These are phyloP conservation scores for Jackrogersella minutella DNA, from an alignment of 495 filamentous ascomycete species.

Conservation along the genomic window DNA sequence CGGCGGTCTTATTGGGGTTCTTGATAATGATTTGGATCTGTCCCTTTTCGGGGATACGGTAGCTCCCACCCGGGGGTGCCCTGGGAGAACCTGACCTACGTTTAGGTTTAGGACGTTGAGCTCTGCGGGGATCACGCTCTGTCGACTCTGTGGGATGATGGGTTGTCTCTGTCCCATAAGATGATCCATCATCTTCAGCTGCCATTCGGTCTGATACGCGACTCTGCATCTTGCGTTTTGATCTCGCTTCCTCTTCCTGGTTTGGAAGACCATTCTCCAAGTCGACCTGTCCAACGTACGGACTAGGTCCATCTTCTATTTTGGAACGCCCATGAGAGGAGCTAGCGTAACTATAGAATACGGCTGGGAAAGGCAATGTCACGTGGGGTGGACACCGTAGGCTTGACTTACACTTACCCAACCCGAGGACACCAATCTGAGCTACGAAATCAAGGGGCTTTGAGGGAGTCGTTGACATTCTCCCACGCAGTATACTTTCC, in stretches of 20 bases:
- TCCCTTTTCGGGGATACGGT: slow-evolving; percentile 93
- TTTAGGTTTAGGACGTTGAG: slow-evolving; percentile 63
- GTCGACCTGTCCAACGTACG: slow-evolving; percentile 94
- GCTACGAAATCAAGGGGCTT: slow-evolving; percentile 93
- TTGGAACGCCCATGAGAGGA: slow-evolving; percentile 66
- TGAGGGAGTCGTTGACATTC: slow-evolving; percentile 97
- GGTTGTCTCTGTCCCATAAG: slow-evolving; percentile 38
- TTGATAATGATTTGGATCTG: slow-evolving; percentile 98
- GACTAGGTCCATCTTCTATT: slow-evolving; percentile 85
- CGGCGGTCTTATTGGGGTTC: slow-evolving; percentile 94
- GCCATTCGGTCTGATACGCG: slow-evolving; percentile 42
- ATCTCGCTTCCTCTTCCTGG: slow-evolving; percentile 53
- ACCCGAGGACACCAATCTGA: slow-evolving; percentile 92
- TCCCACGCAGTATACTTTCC: slow-evolving; percentile 90
- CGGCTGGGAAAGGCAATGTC: slow-evolving; percentile 91
- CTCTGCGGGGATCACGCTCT: slow-evolving; percentile 49
- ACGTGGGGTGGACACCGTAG: slow-evolving; percentile 91
- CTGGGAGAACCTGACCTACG: slow-evolving; percentile 73
- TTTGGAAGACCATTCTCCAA: slow-evolving; percentile 77
- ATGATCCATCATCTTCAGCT: slow-evolving; percentile 42
- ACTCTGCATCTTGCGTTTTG: slow-evolving; percentile 56
- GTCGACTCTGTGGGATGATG: slow-evolving; percentile 40
- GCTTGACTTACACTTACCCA: slow-evolving; percentile 86
- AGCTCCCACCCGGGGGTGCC: slow-evolving; percentile 82
- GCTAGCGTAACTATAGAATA: slow-evolving; percentile 90